Evolutionary conservation across 495 filamentous ascomycete genomes (phyloP).

Genomic region (Hypoxylon subgilvum): DNA sequence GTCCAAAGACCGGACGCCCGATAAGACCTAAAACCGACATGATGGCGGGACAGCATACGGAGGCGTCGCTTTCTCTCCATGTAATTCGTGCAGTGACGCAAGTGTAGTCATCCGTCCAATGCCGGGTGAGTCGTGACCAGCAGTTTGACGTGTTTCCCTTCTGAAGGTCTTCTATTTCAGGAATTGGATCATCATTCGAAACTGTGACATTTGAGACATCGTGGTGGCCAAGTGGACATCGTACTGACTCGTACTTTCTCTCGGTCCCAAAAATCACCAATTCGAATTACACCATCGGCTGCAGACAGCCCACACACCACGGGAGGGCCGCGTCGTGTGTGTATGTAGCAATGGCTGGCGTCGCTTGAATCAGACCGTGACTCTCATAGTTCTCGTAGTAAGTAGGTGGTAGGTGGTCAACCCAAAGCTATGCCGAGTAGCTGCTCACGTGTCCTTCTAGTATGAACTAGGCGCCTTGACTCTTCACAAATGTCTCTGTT

Average conservation of each 20-base stretch:
- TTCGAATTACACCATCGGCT: constrained; percentile 11
- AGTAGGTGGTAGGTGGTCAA: background rate
- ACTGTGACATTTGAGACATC: constrained; percentile 8
- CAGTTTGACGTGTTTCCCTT: constrained; percentile 5
- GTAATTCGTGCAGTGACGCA: too few relatives aligned
- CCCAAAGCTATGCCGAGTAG: background rate
- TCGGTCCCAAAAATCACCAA: constrained; percentile 8
- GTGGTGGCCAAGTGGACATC: constrained; percentile 2
- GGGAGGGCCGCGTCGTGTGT: too few relatives aligned
- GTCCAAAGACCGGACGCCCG: constrained; percentile 23
- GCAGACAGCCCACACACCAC: background rate
- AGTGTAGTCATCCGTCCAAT: background rate
- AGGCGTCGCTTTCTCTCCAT: constrained; percentile 2
- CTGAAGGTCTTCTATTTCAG: background rate
- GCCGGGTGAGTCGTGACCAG: background rate
- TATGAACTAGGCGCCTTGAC: too few relatives aligned
- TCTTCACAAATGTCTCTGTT: background rate
- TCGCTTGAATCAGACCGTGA: background rate
- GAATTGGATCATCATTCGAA: constrained; percentile 5
- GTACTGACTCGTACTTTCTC: background rate
- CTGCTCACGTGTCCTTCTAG: constrained; percentile 1
- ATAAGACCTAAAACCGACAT: constrained; percentile 25
- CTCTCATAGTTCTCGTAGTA: background rate
- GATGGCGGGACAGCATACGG: constrained; percentile 25
- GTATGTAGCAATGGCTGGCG: too few relatives aligned